Conservation (phyloP, 345 rosid species). For the Syzygium aqueum region DNA sequence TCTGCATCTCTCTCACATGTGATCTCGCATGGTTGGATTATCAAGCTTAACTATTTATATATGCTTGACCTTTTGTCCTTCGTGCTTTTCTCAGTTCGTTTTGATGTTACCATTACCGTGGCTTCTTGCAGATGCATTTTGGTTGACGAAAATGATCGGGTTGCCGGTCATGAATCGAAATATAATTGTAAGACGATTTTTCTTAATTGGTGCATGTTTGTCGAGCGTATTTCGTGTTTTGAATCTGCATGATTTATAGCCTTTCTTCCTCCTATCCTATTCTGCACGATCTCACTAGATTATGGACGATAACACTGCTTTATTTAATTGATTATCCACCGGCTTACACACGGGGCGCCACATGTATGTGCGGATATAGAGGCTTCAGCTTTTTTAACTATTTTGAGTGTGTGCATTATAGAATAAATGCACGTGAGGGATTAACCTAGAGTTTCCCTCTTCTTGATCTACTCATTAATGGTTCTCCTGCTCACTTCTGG, state of each 20-base stretch:
- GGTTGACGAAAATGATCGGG: conserved; percentile 70
- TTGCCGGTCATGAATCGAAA: conserved; percentile 78
- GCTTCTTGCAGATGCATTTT: conserved; percentile 73
- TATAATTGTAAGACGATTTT: conserved; percentile 60
- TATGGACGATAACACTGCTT: background rate
- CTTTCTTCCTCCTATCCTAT: background rate
- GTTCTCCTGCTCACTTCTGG: background rate
- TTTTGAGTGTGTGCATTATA: background rate
- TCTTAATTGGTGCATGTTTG: background rate
- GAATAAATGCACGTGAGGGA: background rate
- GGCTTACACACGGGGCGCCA: too few relatives aligned
- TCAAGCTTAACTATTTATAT: background rate
- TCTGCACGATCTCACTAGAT: background rate
- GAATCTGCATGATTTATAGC: background rate
- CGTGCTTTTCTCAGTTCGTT: background rate
- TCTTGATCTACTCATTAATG: background rate
- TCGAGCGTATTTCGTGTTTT: background rate
- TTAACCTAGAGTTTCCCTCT: background rate
- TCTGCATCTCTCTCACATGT: background rate
- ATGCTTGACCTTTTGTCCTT: background rate
- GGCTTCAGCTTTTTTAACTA: background rate
- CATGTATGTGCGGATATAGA: background rate
- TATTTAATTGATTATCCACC: background rate
- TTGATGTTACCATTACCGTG: background rate
- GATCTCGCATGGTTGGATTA: background rate